These are phyloP conservation scores for Colletotrichum cereale DNA, from an alignment of 2,329 filamentous ascomycete genomes.

Conservation along the genomic window DNA sequence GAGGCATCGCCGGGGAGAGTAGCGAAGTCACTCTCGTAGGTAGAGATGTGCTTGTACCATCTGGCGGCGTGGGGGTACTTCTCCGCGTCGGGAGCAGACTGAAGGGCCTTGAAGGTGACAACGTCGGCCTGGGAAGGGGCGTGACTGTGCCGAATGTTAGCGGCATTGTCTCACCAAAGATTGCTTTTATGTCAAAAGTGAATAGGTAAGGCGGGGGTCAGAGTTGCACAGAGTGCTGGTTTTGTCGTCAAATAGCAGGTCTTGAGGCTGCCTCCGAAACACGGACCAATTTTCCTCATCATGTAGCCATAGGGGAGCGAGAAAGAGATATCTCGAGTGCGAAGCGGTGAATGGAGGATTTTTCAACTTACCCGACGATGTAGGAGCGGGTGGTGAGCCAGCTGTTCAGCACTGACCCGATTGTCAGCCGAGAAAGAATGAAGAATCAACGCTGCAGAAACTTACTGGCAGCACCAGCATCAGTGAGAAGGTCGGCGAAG, in stretches of 20 bases:
- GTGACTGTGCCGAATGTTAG: constrained; percentile 54
- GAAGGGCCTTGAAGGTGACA: constrained; percentile 91
- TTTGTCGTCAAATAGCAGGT: constrained; percentile 85
- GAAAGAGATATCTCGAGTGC: not conserved
- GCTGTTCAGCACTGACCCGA: constrained; percentile 73
- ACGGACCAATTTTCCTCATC: constrained; percentile 96
- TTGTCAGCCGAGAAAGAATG: constrained; percentile 45
- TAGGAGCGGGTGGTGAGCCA: constrained; percentile 83
- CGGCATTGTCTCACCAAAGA: constrained; percentile 7
- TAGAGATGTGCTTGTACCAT: constrained; percentile 99
- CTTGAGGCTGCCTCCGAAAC: constrained; percentile 95
- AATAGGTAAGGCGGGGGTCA: constrained; percentile 60
- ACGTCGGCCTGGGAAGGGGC: constrained; percentile 94
- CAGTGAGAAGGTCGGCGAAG: constrained; percentile 76
- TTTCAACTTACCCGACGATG: constrained; percentile 79
- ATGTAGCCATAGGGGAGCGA: constrained; percentile 52
- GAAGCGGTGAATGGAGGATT: constrained; percentile 3
- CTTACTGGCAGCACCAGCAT: constrained; percentile 69
- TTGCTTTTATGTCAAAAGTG: constrained; percentile 8
- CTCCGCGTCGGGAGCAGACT: constrained; percentile 77
- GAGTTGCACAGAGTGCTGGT: constrained; percentile 80
- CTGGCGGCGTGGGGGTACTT: constrained; percentile 95
- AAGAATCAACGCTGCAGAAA: constrained; percentile 42
- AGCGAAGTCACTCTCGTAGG: constrained; percentile 92
- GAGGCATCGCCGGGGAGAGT: constrained; percentile 91